Evolutionary conservation across 805 yeast genomes (phyloP), one percentile per base, ranked within the genome.

Genomic region (Yarrowia phangngaensis): DNA sequence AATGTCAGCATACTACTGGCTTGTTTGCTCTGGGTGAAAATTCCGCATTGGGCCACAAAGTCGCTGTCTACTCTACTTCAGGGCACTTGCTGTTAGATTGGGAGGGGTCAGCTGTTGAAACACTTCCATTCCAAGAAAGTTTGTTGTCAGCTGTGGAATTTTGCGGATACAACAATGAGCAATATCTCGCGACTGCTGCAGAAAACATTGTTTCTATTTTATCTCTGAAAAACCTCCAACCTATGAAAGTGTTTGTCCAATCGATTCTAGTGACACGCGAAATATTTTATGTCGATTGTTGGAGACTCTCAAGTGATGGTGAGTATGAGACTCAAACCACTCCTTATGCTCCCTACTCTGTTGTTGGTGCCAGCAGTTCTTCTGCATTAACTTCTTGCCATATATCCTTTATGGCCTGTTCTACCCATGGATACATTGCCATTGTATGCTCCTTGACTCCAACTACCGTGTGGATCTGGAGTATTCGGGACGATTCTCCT

Each of bases 401-500:
- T 17, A 38, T 38, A 19, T 28, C 45, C 24, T 38, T 17, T 24
- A 27, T 38, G 35, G 48, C 35, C n/a, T 41, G 35, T 15, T 41
- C 48, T 5, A 26, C 32, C 6, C 35, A 41, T 17, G 48, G 35
- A 12, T 38, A 38, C 19, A 38, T 38, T 26, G 48, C 48, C 17
- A 12, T 41, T n/a, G 48, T 41, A 6, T 41, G 48, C 20, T 41
- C 48, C 11, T 27, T 30, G 28, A 41, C 48, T 2, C 48, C 48
- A 5, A 41, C 35, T 6, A 41, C 48, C 0, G 48, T 41, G 20
- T 41, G 48, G 48, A 41, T 41, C 34, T 41, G 48, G 48, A 29
- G 29, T 8, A 29, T 41, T 6, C 35, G 22, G 12, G 34, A 20
- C 11, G 35, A 28, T 11, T 19, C 48, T 7, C 48, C 48, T 22